A percentile compares a stretch with the other conserved stretches of the same genome.
Evolutionary conservation across 345 rosid species (phyloP).

Genomic region (Citrus unshiu): DNA sequence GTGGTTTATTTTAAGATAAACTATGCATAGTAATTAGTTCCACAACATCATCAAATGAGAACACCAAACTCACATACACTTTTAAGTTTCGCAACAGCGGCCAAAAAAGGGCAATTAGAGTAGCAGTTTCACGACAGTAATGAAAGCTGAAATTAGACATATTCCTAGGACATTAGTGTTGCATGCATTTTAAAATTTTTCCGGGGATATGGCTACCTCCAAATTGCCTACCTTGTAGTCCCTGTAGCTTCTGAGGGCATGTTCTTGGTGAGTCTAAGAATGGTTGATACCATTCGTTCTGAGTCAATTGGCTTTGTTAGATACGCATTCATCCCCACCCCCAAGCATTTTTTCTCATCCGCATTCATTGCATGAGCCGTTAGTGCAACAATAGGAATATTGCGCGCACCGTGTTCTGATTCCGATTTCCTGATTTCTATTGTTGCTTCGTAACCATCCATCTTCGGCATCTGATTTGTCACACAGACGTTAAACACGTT

Average conservation of each 20-base stretch:
- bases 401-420: slow-evolving; percentile 36
- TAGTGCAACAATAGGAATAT: slow-evolving; percentile 67
- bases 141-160: not conserved
- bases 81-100: not conserved
- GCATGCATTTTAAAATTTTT: too few relatives aligned
- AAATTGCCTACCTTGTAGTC: not conserved
- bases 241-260: slow-evolving; percentile 10
- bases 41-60: not conserved
- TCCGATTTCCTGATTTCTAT: slow-evolving; percentile 67
- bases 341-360: slow-evolving; percentile 66
- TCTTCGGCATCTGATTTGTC: slow-evolving; percentile 72
- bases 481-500: too few relatives aligned
- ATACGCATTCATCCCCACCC: slow-evolving; percentile 96
- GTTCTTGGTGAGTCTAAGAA: slow-evolving; percentile 59
- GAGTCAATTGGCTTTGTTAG: slow-evolving; percentile 89
- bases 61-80: not conserved
- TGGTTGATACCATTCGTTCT: slow-evolving; percentile 88
- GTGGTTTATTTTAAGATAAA: too few relatives aligned
- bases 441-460: slow-evolving; percentile 91
- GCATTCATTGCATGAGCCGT: slow-evolving; percentile 83
- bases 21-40: not conserved
- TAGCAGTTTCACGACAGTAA: not conserved
- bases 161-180: not conserved
- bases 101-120: not conserved
- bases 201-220: not conserved